phyloP scores from a whole-genome alignment of 805 yeast genomes.

The Lachancea meyersii region DNA sequence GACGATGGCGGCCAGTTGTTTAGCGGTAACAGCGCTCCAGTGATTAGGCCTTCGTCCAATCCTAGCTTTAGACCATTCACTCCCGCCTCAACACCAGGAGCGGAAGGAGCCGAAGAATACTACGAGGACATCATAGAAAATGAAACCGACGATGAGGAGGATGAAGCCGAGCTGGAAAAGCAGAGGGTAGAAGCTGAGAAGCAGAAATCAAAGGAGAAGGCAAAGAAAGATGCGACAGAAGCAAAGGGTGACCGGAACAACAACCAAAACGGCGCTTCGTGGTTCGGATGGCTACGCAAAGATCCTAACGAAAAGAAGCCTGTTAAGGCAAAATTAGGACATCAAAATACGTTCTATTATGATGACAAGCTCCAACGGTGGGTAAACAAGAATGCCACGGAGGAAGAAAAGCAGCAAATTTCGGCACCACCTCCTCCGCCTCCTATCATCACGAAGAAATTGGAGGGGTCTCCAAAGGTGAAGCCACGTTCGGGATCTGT shows the following conservation, averaged over 20 bases:
- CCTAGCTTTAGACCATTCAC: constrained; percentile 19
- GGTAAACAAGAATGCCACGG: constrained; percentile 65
- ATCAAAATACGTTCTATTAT: constrained; percentile 62
- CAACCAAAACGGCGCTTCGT: constrained; percentile 25
- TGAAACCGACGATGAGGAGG: constrained; percentile 36
- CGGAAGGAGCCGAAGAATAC: constrained; percentile 37
- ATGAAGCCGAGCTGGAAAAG: constrained; percentile 17
- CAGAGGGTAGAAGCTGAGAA: constrained; percentile 12
- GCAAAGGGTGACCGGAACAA: constrained; percentile 16
- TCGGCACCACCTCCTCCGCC: constrained; percentile 71
- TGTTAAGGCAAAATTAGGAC: constrained; percentile 80
- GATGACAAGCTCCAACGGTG: constrained; percentile 83
- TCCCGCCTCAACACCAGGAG: constrained; percentile 16
- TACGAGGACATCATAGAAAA: constrained; percentile 43
- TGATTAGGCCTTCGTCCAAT: constrained; percentile 24
- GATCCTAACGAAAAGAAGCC: constrained; percentile 67
- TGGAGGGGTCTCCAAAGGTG: constrained; percentile 27
- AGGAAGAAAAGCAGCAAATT: constrained; percentile 54
- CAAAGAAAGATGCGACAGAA: constrained; percentile 22
- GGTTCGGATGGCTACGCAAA: constrained; percentile 62
- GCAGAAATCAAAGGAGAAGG: constrained; percentile 21
- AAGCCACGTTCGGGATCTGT: constrained; percentile 37
- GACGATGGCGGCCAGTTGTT: constrained; percentile 14
- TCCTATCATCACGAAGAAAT: constrained; percentile 36
- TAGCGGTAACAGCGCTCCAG: constrained; percentile 19